These are phyloP conservation scores for Speleostelium caveatum DNA, from an alignment of 78 protist species.

Conservation along the genomic window DNA sequence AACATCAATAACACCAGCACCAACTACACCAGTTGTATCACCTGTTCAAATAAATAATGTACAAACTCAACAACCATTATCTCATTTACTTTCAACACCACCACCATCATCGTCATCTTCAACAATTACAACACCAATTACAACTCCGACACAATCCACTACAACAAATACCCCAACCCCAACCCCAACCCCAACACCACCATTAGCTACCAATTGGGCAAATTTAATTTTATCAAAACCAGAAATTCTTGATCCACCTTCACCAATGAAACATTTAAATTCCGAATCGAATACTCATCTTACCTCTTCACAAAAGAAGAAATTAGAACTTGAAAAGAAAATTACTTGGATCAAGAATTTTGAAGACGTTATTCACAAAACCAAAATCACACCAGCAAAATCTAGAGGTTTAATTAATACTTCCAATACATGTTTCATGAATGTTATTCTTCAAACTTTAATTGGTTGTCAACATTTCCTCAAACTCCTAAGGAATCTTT, in stretches of 20 bases:
- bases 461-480: slow-evolving; percentile 27
- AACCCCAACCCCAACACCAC: neutral
- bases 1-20: neutral
- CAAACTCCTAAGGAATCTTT: slow-evolving; percentile 24
- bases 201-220: neutral
- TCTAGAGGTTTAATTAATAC: slow-evolving; percentile 55
- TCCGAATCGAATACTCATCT: neutral
- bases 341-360: slow-evolving; percentile 27
- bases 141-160: neutral
- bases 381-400: neutral
- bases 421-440: slow-evolving; percentile 76
- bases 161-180: neutral
- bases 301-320: slow-evolving; percentile 4
- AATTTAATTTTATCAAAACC: slow-evolving; percentile 37
- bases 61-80: slow-evolving; percentile 1
- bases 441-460: slow-evolving; percentile 40
- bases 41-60: neutral
- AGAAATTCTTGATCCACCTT: neutral
- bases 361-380: slow-evolving; percentile 24
- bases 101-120: neutral
- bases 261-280: neutral
- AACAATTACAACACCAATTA: neutral
- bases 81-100: neutral
- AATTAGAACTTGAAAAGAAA: slow-evolving; percentile 28
- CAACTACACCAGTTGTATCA: neutral